Evolutionary conservation across 2,329 filamentous ascomycete species (phyloP).

Genomic region (Fusarium anthophilum): DNA sequence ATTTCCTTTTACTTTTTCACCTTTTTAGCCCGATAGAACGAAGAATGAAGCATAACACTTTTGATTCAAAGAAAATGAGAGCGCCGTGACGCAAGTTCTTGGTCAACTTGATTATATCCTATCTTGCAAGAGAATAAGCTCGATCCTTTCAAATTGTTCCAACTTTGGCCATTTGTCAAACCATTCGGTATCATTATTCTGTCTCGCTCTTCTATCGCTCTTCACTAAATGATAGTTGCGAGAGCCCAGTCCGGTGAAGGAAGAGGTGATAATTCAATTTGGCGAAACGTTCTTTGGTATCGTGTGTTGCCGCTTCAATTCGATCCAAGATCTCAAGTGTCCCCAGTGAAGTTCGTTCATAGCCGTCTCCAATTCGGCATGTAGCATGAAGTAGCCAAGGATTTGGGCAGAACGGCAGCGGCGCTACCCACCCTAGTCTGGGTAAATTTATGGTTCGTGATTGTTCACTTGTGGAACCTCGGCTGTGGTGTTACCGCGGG

Average conservation of each 20-base stretch:
- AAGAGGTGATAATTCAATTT: background rate
- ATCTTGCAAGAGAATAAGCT: background rate
- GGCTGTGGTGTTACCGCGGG: conserved; percentile 32
- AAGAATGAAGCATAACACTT: conserved; percentile 29
- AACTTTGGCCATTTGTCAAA: too few relatives aligned
- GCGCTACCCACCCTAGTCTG: background rate
- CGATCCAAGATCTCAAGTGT: background rate
- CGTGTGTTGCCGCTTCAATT: background rate
- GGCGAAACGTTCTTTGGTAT: background rate
- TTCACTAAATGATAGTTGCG: background rate
- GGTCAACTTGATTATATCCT: background rate
- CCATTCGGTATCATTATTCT: background rate
- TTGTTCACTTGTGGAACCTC: conserved; percentile 29
- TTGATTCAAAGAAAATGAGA: background rate
- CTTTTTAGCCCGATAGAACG: conserved; percentile 29
- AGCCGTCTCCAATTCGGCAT: conserved; percentile 7
- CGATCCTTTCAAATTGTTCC: background rate
- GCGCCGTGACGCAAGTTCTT: background rate
- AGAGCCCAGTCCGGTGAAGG: too few relatives aligned
- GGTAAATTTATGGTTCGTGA: background rate
- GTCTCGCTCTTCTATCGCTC: background rate
- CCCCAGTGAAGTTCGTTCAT: background rate
- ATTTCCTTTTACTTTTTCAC: conserved; percentile 19
- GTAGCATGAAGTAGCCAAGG: background rate
- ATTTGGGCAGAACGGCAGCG: background rate